Evolutionary conservation across 2,329 filamentous ascomycete genomes (phyloP), one percentile per base, ranked within the genome.

Genomic region (Zelopaecilomyces penicillatus): DNA sequence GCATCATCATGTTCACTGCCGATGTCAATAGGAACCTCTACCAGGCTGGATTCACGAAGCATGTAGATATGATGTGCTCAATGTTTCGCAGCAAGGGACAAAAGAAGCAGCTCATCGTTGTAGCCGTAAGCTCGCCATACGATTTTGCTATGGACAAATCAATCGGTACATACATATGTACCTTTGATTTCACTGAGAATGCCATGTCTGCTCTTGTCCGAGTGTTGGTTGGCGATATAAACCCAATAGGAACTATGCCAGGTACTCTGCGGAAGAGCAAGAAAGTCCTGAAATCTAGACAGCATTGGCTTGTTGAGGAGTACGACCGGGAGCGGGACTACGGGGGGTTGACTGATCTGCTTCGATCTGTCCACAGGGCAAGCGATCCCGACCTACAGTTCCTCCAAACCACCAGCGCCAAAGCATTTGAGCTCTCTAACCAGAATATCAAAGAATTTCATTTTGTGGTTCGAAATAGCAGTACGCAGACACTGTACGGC

Each of bases 11-110:
- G 41, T 78, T 96, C 30, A 96, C 91, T 0, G 91, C 91, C 7
- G 91, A 97, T 65, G 90, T 90, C 1, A 95, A 95, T 59, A 78
- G 90, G 35, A 96, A 97, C 58, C 69, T 95, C 10, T 97, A 96
- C 59, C 91, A 97, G 62, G 82, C 88, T 41, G 89, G 89, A 0
- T 97, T 97, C 60, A 91, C 91, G 2, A 97, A 96, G 61, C 91
- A 97, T 53, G 87, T 96, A 6, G 85, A 90, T 9, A 93, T 95
- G 84, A 91, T 96, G 66, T 96, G 90, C 65, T 87, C 86, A 26
- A 85, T 89, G 78, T 75, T 88, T 46, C 79, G 81, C 5, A 80
- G 83, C 5, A 78, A 77, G 10, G 85, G 85, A 2, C 85, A 89
- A 58, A 87, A 93, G 62, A 96, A 95, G 65, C 87, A 90, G 1